Evolutionary conservation across 2,329 filamentous ascomycete species (phyloP).

Genomic region (Plenodomus lindquistii): DNA sequence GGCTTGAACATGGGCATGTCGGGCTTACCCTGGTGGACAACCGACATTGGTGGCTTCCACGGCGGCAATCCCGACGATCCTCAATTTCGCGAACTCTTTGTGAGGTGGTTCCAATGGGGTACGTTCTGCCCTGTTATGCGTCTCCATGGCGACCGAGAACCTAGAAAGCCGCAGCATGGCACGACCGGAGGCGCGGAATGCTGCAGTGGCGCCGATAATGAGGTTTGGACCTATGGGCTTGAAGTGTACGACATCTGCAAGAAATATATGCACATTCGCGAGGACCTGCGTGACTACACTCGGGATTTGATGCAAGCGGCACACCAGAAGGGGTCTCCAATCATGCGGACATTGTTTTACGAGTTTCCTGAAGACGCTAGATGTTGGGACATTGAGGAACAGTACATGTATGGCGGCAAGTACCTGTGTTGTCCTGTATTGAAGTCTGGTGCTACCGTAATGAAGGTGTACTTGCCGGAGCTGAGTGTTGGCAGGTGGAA

Average conservation of each 20-base stretch:
- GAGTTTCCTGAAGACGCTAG: constrained; percentile 61
- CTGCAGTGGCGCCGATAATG: constrained; percentile 59
- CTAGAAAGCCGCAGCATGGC: constrained; percentile 51
- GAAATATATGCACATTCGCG: constrained; percentile 62
- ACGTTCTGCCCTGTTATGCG: constrained; percentile 70
- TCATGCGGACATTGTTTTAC: constrained; percentile 67
- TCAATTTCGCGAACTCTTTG: constrained; percentile 65
- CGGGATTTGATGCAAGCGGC: constrained; percentile 62
- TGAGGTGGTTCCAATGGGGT: constrained; percentile 72
- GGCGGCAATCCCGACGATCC: constrained; percentile 62
- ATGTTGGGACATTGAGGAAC: constrained; percentile 61
- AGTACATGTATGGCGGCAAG: constrained; percentile 67
- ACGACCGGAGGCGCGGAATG: constrained; percentile 44
- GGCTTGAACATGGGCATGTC: constrained; percentile 68
- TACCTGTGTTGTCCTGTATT: constrained; percentile 64
- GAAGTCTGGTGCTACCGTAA: constrained; percentile 50
- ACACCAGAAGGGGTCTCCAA: constrained; percentile 61
- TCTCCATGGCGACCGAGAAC: constrained; percentile 68
- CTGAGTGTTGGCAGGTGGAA: constrained; percentile 48
- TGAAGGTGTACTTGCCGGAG: constrained; percentile 58
- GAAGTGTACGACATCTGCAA: constrained; percentile 64
- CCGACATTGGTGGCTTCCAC: constrained; percentile 72
- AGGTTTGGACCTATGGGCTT: constrained; percentile 69
- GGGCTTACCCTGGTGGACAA: constrained; percentile 71
- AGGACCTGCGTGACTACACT: constrained; percentile 62